Conservation (phyloP, 331 rosid species). For the Cucumis variabilis region DNA sequence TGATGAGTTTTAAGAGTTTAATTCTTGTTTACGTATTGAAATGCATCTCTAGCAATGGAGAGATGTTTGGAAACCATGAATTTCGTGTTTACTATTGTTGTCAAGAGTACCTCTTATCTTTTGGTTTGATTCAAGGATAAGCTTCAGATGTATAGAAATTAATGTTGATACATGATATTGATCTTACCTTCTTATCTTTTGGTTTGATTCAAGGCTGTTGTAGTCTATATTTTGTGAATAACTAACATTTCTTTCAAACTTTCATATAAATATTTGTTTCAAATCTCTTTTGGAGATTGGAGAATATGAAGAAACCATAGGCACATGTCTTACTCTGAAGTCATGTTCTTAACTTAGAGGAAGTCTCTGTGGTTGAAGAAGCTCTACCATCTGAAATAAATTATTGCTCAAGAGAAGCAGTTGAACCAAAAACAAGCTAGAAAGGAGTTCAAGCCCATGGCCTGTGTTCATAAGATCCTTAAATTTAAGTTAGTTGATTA, state of each 20-base stretch:
- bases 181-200: background rate
- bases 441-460: constrained; percentile 67
- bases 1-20: background rate
- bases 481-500: constrained; percentile 64
- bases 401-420: constrained; percentile 60
- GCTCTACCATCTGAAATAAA: constrained; percentile 70
- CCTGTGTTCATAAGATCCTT: constrained; percentile 56
- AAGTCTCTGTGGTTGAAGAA: constrained; percentile 60
- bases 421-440: constrained; percentile 58
- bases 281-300: constrained; percentile 55
- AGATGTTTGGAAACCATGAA: constrained; percentile 21
- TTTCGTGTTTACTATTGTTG: background rate
- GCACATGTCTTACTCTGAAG: constrained; percentile 49
- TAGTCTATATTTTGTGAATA: background rate
- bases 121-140: background rate
- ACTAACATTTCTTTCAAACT: background rate
- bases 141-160: background rate
- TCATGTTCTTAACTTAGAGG: constrained; percentile 45
- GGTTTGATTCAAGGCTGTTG: background rate
- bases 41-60: background rate
- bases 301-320: constrained; percentile 72
- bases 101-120: background rate
- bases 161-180: background rate
- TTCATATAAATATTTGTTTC: background rate
- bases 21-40: too few relatives aligned